Evolutionary conservation across 768 basidiomycete genomes (phyloP), one percentile per base, ranked within the genome.

Genomic region (Rhodotorula paludigena): DNA sequence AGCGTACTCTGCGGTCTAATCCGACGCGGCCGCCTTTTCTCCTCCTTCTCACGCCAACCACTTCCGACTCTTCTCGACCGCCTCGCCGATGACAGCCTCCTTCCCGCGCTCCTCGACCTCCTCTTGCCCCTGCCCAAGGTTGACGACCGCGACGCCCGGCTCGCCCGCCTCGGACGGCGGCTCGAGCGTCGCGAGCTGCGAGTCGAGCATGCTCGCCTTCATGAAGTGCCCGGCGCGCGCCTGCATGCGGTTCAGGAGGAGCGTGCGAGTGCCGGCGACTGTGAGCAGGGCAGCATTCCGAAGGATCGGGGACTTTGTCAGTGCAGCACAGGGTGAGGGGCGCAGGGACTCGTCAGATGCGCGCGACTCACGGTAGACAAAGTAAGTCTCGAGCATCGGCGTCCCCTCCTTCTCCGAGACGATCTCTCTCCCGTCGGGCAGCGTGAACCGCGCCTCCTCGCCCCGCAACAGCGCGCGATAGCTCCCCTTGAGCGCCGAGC

Each of bases 381-480:
- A 92, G 76, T 82, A 87, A 14, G 91, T 91, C 66, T 81, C 79
- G 63, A 87, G 78, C 35, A 69, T 68, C 25, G 48, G 30, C 28
- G 72, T 71, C 10, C 47, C 42, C 20, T 71, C 44, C 57, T 64
- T 51, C 41, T 56, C 64, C 33, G 64, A 36, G 7, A 36, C 33
- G 33, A 69, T 42, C 23, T 61, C 59, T 28, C 51, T 42, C 25
- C 51, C 61, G 15, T 64, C 60, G 41, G 55, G 65, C 36, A 77
- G 76, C 28, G 3, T 25, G 39, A 55, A 56, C 36, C 36, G 33
- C 18, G 77, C 74, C 30, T 77, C 69, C 45, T 75, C 79, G 18
- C 89, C 92, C 15, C 93, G 83, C 64, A 97, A 78, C 54, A 92
- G 83, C 66, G 89, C 86, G 10, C 94, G 86, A 77, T 97, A 97